Percentiles rank a stretch among this genome's conserved stretches.
Conservation (phyloP, 2,329 filamentous ascomycete species). For the Alternaria rosae region DNA sequence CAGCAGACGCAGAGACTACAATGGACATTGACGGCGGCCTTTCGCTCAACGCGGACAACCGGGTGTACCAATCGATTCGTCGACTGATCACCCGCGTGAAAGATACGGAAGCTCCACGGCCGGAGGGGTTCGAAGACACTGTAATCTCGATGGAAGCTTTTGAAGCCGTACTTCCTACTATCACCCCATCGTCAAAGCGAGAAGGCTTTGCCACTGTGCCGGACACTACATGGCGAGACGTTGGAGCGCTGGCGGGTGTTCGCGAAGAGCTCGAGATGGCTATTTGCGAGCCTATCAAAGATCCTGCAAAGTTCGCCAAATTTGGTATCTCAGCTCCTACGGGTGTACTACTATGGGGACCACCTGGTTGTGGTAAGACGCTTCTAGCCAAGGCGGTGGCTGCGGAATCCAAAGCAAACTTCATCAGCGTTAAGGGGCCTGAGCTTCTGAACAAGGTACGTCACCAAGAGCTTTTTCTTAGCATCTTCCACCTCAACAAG, state of each 20-base stretch:
- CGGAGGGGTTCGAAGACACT: conserved; percentile 62
- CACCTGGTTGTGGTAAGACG: conserved; percentile 96
- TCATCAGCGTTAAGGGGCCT: conserved; percentile 96
- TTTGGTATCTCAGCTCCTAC: conserved; percentile 83
- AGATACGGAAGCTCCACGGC: conserved; percentile 58
- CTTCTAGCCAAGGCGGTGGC: conserved; percentile 95
- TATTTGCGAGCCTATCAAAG: conserved; percentile 87
- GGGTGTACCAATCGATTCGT: conserved; percentile 28
- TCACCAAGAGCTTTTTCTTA: background rate
- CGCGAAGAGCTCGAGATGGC: conserved; percentile 82
- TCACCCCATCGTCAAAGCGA: conserved; percentile 83
- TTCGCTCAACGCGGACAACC: conserved; percentile 24
- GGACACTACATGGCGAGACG: conserved; percentile 89
- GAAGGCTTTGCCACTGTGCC: conserved; percentile 96
- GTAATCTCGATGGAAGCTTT: conserved; percentile 74
- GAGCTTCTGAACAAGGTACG: conserved; percentile 86
- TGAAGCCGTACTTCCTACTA: conserved; percentile 73
- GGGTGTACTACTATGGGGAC: conserved; percentile 94
- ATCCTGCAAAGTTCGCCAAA: conserved; percentile 76
- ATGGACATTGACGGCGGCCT: conserved; percentile 61
- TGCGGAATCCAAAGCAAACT: conserved; percentile 94
- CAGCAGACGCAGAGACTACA: conserved; percentile 44
- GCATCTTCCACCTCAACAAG: background rate
- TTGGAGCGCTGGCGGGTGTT: conserved; percentile 82
- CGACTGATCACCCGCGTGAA: conserved; percentile 61